These are phyloP conservation scores for Verbena officinalis DNA, from an alignment of 257 asterid genomes.

Conservation along the genomic window DNA sequence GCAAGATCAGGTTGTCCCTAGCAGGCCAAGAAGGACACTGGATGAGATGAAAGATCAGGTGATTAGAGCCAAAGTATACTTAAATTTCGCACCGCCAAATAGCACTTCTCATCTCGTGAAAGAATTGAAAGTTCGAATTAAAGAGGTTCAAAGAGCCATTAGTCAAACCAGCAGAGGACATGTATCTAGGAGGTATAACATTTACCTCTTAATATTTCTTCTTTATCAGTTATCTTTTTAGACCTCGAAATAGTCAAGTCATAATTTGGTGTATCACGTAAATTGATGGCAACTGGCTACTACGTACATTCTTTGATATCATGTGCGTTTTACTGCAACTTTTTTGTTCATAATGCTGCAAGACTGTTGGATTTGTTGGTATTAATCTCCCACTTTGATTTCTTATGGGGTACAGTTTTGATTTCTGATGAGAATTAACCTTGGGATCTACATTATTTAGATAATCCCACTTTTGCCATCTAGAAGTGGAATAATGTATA, in stretches of 20 bases:
- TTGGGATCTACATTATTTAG: neutral
- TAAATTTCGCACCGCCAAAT: slow-evolving; percentile 60
- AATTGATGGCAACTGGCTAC: slow-evolving; percentile 10
- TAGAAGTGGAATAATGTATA: neutral
- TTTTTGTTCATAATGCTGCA: slow-evolving; percentile 15
- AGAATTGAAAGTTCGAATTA: slow-evolving; percentile 85
- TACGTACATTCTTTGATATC: neutral
- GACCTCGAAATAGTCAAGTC: neutral
- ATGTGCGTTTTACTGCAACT: neutral
- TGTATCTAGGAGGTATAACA: slow-evolving; percentile 60
- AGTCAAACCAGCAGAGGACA: slow-evolving; percentile 64
- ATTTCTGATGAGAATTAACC: neutral
- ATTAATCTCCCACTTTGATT: neutral
- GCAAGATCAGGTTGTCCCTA: slow-evolving; percentile 36
- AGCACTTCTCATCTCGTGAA: slow-evolving; percentile 80
- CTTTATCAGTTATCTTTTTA: neutral
- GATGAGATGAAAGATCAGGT: slow-evolving; percentile 89
- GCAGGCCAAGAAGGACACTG: slow-evolving; percentile 36
- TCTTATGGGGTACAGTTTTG: neutral
- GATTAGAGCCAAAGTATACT: slow-evolving; percentile 76
- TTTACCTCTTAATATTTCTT: slow-evolving; percentile 11
- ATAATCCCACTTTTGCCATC: neutral
- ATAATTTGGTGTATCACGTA: slow-evolving; percentile 22
- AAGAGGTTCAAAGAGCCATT: slow-evolving; percentile 76
- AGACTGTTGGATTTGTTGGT: slow-evolving; percentile 8